Base-by-base conservation (phyloP, 768 basidiomycete species). In the Saitozyma podzolica region DNA sequence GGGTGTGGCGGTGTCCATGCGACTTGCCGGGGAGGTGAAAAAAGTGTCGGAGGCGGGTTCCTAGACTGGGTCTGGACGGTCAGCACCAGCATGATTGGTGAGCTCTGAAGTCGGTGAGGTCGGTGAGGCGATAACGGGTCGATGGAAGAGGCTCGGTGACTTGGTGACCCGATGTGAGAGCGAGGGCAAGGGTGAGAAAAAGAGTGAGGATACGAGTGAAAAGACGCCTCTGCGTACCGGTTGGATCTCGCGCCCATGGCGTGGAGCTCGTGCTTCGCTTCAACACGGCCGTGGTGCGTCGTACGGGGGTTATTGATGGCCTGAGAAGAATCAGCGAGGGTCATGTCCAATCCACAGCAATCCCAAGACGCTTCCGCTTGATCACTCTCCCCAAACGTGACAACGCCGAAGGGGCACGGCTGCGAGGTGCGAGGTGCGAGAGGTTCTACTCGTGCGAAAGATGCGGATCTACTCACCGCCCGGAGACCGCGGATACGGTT, bases 231-330 rank as follows among this genome's bases (percentile, higher is more conserved):
- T 29, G 29, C 69, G 50, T 7, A 67, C 69, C 60, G 60, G 40
- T 54, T 67, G 4, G 69, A 48, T 42, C 42, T 65, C 2, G 59
- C 69, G 29, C 64, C 61, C 69, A 70, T 70, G 1, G 51, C 40
- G 11, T 45, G 47, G 16, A 70, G 51, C 50, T 70, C 54, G 8
- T 62, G 58, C 43, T 64, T 20, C 17, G 69, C 69, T 10, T 65
- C 59, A 42, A 19, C 20, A 5, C 66, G 57, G 1, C 69, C 69
- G 10, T 51, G 52, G 45, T 59, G 56, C 20, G 69, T 70, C 10
- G 69, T 70, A 14, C 69, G 63, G 14, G 69, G 69, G 39, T 67
- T 70, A 19, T 70, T 67, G 54, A 70, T 65, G 0, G 69, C 65
- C 69, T 70, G 50, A n/a, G 20, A 17, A 19, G 50, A 14, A 51